phyloP scores from a whole-genome alignment of 2,329 filamentous ascomycete species.

The Neonectria faginata region DNA sequence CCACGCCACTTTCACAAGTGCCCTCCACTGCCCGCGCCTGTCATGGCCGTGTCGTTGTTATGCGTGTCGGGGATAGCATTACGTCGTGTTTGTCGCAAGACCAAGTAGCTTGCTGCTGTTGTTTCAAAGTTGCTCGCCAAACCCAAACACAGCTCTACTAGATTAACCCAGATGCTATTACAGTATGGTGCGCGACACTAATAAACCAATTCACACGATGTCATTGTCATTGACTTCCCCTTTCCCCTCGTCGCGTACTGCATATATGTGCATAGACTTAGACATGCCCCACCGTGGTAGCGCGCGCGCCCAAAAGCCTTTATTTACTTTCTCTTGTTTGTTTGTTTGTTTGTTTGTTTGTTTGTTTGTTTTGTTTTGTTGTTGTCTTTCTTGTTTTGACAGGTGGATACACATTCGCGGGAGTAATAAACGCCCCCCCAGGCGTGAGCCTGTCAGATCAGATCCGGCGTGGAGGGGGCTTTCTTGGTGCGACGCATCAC shows the following conservation, averaged over 20 bases:
- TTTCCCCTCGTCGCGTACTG: neutral
- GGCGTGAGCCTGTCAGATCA: constrained; percentile 26
- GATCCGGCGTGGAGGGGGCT: constrained; percentile 27
- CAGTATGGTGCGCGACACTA: neutral
- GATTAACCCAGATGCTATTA: too few species aligned
- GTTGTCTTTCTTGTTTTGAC: constrained; percentile 26
- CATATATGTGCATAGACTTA: neutral
- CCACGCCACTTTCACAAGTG: constrained; percentile 2
- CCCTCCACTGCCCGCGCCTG: constrained; percentile 4
- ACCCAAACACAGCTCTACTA: neutral
- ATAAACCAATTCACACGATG: neutral
- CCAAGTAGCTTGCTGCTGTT: too few species aligned
- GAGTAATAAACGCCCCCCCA: constrained; percentile 26
- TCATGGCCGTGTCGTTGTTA: constrained; percentile 9
- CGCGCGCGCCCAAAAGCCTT: neutral
- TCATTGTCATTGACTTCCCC: neutral
- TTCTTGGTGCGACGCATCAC: constrained; percentile 34
- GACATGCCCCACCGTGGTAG: neutral
- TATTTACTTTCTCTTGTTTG: constrained; percentile 16
- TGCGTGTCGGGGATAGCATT: constrained; percentile 7
- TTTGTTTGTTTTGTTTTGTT: constrained; percentile 22
- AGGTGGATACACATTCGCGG: constrained; percentile 22
- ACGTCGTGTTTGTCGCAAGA: constrained; percentile 12
- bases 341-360: too few species aligned
- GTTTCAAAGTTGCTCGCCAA: neutral